Evolutionary conservation across 805 yeast species (phyloP).

Genomic region (Candida quercuum): DNA sequence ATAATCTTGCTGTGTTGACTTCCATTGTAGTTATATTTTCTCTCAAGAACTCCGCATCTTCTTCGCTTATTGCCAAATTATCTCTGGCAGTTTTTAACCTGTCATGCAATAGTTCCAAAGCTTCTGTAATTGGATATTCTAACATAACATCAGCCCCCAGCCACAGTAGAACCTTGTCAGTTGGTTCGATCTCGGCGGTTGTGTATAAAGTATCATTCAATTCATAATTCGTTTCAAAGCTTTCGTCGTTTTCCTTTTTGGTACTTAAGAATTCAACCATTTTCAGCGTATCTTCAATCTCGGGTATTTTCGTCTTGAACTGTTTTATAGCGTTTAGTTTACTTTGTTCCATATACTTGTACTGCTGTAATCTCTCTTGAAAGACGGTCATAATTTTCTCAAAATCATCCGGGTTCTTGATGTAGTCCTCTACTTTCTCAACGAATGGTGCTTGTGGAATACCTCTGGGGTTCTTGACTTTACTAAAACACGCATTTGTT

Average conservation of each 20-base stretch:
- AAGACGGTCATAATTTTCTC: slow-evolving; percentile 64
- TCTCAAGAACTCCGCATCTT: slow-evolving; percentile 77
- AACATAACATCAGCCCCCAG: slow-evolving; percentile 98
- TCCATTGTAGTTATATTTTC: slow-evolving; percentile 96
- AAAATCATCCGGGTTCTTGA: slow-evolving; percentile 66
- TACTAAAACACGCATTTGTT: slow-evolving; percentile 3
- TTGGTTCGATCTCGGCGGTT: slow-evolving; percentile 64
- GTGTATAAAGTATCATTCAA: slow-evolving; percentile 90
- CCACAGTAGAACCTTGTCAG: slow-evolving; percentile 79
- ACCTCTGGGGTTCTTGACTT: slow-evolving; percentile 75
- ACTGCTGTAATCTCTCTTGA: slow-evolving; percentile 85
- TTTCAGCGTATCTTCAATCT: slow-evolving; percentile 77
- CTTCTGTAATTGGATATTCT: slow-evolving; percentile 89
- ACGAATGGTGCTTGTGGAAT: slow-evolving; percentile 96
- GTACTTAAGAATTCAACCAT: slow-evolving; percentile 57
- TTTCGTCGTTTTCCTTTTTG: slow-evolving; percentile 36
- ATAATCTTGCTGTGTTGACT: slow-evolving; percentile 90
- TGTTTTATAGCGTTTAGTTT: slow-evolving; percentile 34
- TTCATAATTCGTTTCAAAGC: slow-evolving; percentile 77
- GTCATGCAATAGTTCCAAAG: slow-evolving; percentile 58
- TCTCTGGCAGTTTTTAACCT: slow-evolving; percentile 60
- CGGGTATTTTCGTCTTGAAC: slow-evolving; percentile 77
- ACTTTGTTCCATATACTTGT: slow-evolving; percentile 70
- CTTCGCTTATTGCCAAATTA: slow-evolving; percentile 59
- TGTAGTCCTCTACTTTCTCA: slow-evolving; percentile 70